A percentile compares a stretch with the other conserved stretches of the same genome.
Evolutionary conservation across 176 grass and related monocot genomes (phyloP).

Genomic region (Luzula sylvatica): DNA sequence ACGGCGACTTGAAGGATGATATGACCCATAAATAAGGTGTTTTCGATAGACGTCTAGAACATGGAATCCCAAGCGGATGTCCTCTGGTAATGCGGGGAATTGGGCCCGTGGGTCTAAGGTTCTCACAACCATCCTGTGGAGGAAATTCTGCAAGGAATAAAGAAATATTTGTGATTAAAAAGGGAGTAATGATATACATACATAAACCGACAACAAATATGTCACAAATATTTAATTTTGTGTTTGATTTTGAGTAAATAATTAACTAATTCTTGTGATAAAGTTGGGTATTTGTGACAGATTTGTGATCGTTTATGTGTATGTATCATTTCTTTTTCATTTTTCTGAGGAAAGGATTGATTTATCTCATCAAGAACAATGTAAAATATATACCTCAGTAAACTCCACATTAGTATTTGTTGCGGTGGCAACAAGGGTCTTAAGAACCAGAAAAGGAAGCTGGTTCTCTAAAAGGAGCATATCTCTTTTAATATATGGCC

Average conservation of each 20-base stretch:
- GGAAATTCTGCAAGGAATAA: constrained; percentile 21
- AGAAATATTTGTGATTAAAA: too few relatives aligned
- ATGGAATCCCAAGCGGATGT: constrained; percentile 24
- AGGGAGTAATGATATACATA: too few relatives aligned
- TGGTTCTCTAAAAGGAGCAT: constrained; percentile 90
- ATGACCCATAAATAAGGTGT: constrained; percentile 33
- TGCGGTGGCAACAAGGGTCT: constrained; percentile 34
- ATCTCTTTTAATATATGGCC: constrained; percentile 58
- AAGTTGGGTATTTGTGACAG: too few relatives aligned
- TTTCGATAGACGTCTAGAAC: constrained; percentile 42
- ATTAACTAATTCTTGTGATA: too few relatives aligned
- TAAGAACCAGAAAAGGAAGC: constrained; percentile 47
- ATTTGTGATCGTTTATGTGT: too few relatives aligned
- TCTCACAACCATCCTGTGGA: constrained; percentile 55
- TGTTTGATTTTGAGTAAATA: too few relatives aligned
- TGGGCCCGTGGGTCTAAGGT: constrained; percentile 17
- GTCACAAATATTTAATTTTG: too few relatives aligned
- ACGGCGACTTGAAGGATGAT: neutral
- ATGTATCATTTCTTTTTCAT: too few relatives aligned
- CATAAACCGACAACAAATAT: too few relatives aligned
- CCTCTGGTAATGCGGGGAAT: neutral
- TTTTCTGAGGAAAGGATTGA: too few relatives aligned
- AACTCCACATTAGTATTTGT: neutral
- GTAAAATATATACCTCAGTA: neutral
- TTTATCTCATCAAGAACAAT: too few relatives aligned